Percentiles rank a stretch among this genome's conserved stretches.
Evolutionary conservation across 257 asterid genomes (phyloP).

Genomic region (Plantago elongata): DNA sequence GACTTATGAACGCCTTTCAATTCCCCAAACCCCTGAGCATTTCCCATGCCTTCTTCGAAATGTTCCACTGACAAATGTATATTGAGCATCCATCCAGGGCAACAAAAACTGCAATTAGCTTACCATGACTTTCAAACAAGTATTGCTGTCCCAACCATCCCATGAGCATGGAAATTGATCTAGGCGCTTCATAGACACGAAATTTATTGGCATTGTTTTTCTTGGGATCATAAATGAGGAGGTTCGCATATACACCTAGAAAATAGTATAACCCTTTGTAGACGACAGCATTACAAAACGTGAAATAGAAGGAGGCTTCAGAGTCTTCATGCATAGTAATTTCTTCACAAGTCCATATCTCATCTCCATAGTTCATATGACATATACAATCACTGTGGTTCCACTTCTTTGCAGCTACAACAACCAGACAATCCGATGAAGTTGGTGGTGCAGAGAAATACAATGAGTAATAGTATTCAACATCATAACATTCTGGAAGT

Average conservation of each 20-base stretch:
- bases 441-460: background rate
- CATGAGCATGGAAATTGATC: background rate
- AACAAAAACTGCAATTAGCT: slow-evolving; percentile 1
- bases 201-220: background rate
- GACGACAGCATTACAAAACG: background rate
- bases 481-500: background rate
- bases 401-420: background rate
- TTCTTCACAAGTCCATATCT: background rate
- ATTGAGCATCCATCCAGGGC: background rate
- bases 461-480: background rate
- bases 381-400: background rate
- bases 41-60: background rate
- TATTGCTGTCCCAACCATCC: background rate
- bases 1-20: background rate
- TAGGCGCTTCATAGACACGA: background rate
- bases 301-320: background rate
- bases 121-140: background rate
- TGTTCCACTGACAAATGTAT: background rate
- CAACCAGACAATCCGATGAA: background rate
- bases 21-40: background rate
- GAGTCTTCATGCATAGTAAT: background rate
- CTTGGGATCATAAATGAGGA: background rate
- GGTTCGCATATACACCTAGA: background rate
- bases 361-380: background rate
- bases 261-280: background rate